These are phyloP conservation scores for Helicocarpus griseus DNA, from an alignment of 2,329 filamentous ascomycete genomes.

Conservation along the genomic window DNA sequence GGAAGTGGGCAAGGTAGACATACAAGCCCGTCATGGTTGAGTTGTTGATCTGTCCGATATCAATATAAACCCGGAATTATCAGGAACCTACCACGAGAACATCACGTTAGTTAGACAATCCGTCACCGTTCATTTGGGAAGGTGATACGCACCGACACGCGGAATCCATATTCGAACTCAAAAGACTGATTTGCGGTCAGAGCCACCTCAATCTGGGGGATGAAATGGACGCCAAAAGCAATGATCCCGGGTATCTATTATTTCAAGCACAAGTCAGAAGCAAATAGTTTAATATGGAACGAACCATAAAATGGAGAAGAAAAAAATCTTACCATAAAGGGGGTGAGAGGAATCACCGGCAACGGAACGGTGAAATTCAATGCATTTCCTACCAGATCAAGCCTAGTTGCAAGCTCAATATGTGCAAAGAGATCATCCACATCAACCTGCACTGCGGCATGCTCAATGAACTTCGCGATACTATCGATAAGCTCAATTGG, in stretches of 20 bases:
- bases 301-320: neutral
- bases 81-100: slow-evolving; percentile 9
- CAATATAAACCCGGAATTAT: slow-evolving; percentile 12
- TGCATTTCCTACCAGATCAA: slow-evolving; percentile 8
- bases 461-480: slow-evolving; percentile 13
- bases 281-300: neutral
- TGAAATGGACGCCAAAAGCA: slow-evolving; percentile 13
- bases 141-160: slow-evolving; percentile 11
- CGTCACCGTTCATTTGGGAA: neutral
- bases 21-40: slow-evolving; percentile 25
- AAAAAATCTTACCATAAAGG: slow-evolving; percentile 13
- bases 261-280: neutral
- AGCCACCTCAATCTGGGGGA: slow-evolving; percentile 9
- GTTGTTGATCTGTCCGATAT: slow-evolving; percentile 10
- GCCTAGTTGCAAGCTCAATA: slow-evolving; percentile 14
- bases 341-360: slow-evolving; percentile 14
- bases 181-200: slow-evolving; percentile 9
- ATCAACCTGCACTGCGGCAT: slow-evolving; percentile 13
- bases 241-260: slow-evolving; percentile 17
- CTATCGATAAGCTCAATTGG: slow-evolving; percentile 5
- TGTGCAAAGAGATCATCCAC: slow-evolving; percentile 13
- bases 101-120: neutral
- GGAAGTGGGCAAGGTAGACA: slow-evolving; percentile 6
- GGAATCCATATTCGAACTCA: slow-evolving; percentile 15
- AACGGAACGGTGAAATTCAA: slow-evolving; percentile 13